Percentiles rank a stretch among this genome's conserved stretches.
Conservation (phyloP, 352 stramenopile genomes). For the Pythium sp. region DNA sequence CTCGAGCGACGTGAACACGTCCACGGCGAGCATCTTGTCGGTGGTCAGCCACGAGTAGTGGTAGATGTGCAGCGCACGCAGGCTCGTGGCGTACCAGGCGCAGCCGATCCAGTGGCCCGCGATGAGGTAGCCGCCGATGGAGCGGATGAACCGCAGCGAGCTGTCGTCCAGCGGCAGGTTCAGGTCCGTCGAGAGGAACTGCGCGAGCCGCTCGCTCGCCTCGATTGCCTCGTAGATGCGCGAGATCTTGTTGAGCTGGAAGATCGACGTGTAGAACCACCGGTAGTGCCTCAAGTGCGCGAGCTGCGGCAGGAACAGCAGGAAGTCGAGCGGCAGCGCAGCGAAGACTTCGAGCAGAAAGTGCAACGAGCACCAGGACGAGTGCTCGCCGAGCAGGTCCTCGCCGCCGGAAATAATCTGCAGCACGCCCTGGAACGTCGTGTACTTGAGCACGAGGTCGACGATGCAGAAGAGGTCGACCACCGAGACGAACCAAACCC, state of each 20-base stretch:
- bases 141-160: slow-evolving; percentile 50
- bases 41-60: slow-evolving; percentile 58
- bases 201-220: slow-evolving; percentile 46
- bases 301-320: slow-evolving; percentile 43
- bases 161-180: slow-evolving; percentile 48
- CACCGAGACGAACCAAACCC: slow-evolving; percentile 33
- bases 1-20: slow-evolving; percentile 36
- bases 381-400: not conserved
- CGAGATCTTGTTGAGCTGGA: slow-evolving; percentile 65
- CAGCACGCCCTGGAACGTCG: slow-evolving; percentile 47
- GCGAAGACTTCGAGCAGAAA: slow-evolving; percentile 32
- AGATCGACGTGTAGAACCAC: slow-evolving; percentile 58
- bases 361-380: slow-evolving; percentile 16
- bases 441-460: slow-evolving; percentile 52
- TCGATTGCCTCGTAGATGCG: slow-evolving; percentile 45
- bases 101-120: slow-evolving; percentile 70
- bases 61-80: slow-evolving; percentile 45
- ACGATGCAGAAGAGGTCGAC: slow-evolving; percentile 56
- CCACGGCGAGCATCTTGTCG: slow-evolving; percentile 48
- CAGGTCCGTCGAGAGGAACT: slow-evolving; percentile 53
- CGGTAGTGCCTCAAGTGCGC: slow-evolving; percentile 20
- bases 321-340: slow-evolving; percentile 43
- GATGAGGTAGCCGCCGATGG: slow-evolving; percentile 47
- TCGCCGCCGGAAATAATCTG: slow-evolving; percentile 18
- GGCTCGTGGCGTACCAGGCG: slow-evolving; percentile 50